These are phyloP conservation scores for Elsinoe fawcettii DNA, from an alignment of 2,329 filamentous ascomycete genomes.

Conservation along the genomic window DNA sequence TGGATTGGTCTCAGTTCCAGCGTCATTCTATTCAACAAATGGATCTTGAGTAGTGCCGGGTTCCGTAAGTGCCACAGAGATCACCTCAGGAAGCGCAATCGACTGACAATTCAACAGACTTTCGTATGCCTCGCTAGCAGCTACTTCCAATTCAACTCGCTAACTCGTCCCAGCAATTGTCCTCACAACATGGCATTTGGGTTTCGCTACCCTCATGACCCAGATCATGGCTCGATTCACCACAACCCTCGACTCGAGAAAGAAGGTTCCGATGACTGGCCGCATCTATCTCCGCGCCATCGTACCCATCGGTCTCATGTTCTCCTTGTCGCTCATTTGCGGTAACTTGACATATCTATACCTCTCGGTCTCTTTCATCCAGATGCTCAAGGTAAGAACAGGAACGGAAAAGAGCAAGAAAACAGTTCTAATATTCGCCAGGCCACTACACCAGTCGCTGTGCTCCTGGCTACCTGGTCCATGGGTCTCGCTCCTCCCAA, in stretches of 20 bases:
- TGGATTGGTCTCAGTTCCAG: slow-evolving; percentile 78
- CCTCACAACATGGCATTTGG: slow-evolving; percentile 24
- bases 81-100: neutral
- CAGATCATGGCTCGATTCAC: slow-evolving; percentile 23
- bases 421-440: neutral
- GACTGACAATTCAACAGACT: slow-evolving; percentile 28
- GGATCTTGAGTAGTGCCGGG: slow-evolving; percentile 66
- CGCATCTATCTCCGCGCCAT: slow-evolving; percentile 23
- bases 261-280: slow-evolving; percentile 23
- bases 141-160: slow-evolving; percentile 19
- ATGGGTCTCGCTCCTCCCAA: slow-evolving; percentile 20
- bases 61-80: slow-evolving; percentile 53
- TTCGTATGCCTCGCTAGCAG: slow-evolving; percentile 32
- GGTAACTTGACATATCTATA: slow-evolving; percentile 24
- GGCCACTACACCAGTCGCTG: slow-evolving; percentile 21
- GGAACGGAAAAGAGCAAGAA: neutral
- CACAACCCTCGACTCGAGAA: slow-evolving; percentile 21
- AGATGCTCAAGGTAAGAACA: slow-evolving; percentile 23
- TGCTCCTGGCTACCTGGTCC: slow-evolving; percentile 20
- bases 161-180: slow-evolving; percentile 28
- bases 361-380: slow-evolving; percentile 24
- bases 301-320: slow-evolving; percentile 23
- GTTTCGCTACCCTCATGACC: slow-evolving; percentile 23
- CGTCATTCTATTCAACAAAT: slow-evolving; percentile 88
- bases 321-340: slow-evolving; percentile 22